phyloP scores from a whole-genome alignment of 495 filamentous ascomycete species.

The Staphylotrichum longicolle region DNA sequence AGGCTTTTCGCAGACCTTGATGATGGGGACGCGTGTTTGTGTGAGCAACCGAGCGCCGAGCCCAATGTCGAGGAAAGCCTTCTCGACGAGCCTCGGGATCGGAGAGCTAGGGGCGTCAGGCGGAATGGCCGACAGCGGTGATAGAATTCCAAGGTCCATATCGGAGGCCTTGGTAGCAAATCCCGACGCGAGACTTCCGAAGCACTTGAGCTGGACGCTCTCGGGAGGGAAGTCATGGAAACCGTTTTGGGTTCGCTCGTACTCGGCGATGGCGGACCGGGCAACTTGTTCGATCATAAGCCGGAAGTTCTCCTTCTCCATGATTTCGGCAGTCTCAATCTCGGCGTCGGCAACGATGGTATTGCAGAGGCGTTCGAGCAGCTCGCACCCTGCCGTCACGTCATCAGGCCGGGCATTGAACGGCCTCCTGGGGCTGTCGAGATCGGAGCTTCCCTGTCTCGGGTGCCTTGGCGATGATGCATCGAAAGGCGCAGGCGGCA shows the following conservation, averaged over 20 bases:
- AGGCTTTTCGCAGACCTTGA: slow-evolving; percentile 74
- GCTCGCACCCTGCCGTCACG: slow-evolving; percentile 41
- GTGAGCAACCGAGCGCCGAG: slow-evolving; percentile 68
- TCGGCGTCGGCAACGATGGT: slow-evolving; percentile 44
- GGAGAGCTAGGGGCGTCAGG: slow-evolving; percentile 52
- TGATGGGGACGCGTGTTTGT: slow-evolving; percentile 74
- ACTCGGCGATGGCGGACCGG: slow-evolving; percentile 49
- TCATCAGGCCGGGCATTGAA: slow-evolving; percentile 34
- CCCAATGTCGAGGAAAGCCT: slow-evolving; percentile 63
- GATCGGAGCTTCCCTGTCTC: slow-evolving; percentile 17
- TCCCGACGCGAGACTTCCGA: slow-evolving; percentile 70
- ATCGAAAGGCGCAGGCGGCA: slow-evolving; percentile 18
- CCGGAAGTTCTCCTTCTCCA: slow-evolving; percentile 63
- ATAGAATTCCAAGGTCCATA: slow-evolving; percentile 71
- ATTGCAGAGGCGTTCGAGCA: slow-evolving; percentile 47
- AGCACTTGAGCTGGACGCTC: slow-evolving; percentile 61
- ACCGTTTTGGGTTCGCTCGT: slow-evolving; percentile 44
- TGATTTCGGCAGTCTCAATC: slow-evolving; percentile 53
- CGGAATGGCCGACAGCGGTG: slow-evolving; percentile 48
- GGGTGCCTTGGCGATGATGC: slow-evolving; percentile 17
- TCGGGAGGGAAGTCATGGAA: slow-evolving; percentile 42
- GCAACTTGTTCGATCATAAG: slow-evolving; percentile 55
- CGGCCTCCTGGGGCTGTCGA: slow-evolving; percentile 20
- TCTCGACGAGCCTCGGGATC: slow-evolving; percentile 65
- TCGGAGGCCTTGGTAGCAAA: slow-evolving; percentile 72